Conservation (phyloP, 169 alveolate genomes). For the Condylostoma magnum region DNA sequence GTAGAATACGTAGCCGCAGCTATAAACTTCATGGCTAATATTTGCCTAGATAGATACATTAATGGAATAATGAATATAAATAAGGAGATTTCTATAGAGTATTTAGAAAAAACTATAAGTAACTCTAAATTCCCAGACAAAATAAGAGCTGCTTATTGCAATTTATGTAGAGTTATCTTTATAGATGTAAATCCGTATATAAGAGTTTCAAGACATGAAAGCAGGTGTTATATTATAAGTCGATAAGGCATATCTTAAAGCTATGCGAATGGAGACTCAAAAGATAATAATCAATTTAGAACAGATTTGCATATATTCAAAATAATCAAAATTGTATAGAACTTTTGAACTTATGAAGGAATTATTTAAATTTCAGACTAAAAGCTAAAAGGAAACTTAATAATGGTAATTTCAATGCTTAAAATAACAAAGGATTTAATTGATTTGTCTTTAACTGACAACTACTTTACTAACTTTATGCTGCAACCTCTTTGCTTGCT, state of each 20-base stretch:
- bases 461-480: neutral
- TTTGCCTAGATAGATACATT: constrained; percentile 18
- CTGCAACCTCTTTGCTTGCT: constrained; percentile 10
- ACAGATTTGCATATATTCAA: too few species aligned
- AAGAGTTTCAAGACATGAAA: neutral
- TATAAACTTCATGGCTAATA: neutral
- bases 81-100: neutral
- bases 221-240: constrained; percentile 6
- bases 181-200: constrained; percentile 13
- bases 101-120: neutral
- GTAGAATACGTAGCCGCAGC: constrained; percentile 4
- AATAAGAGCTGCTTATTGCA: neutral
- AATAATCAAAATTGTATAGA: neutral
- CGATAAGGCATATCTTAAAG: too few species aligned
- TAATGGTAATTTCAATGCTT: neutral
- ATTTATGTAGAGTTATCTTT: neutral
- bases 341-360: constrained; percentile 10
- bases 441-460: neutral
- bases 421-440: neutral
- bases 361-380: neutral
- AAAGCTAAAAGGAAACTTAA: neutral
- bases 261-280: too few species aligned
- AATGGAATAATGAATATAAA: neutral
- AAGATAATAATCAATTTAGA: too few species aligned
- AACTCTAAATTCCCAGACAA: neutral